phyloP scores from a whole-genome alignment of 352 stramenopile genomes.

The Phytophthora tentaculata region DNA sequence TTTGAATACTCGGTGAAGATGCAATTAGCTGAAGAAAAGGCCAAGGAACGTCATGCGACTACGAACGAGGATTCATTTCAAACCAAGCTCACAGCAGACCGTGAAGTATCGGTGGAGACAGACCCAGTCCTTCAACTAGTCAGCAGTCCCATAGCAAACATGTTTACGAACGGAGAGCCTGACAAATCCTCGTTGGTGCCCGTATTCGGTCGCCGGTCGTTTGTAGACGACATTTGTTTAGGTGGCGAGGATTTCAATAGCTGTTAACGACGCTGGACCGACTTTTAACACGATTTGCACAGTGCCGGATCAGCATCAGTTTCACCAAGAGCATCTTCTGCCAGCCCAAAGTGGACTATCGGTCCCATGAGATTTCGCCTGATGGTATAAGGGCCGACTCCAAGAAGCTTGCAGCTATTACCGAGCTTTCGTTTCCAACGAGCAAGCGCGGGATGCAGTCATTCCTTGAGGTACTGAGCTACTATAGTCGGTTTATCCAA shows the following conservation, averaged over 20 bases:
- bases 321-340: background rate
- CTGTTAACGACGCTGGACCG: background rate
- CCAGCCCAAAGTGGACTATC: background rate
- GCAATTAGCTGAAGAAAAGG: background rate
- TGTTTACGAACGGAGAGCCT: background rate
- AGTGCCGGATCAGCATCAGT: background rate
- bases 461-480: background rate
- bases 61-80: background rate
- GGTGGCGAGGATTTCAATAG: background rate
- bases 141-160: background rate
- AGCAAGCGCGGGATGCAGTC: background rate
- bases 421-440: background rate
- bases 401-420: background rate
- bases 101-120: background rate
- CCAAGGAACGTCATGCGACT: background rate
- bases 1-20: background rate
- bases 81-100: background rate
- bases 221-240: background rate
- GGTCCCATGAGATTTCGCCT: background rate
- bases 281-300: background rate
- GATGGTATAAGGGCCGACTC: background rate
- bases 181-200: background rate
- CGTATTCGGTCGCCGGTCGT: background rate
- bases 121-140: background rate
- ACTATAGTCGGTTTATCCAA: background rate